Base-by-base conservation (phyloP, 2,329 filamentous ascomycete species). In the Penicillium sp. region DNA sequence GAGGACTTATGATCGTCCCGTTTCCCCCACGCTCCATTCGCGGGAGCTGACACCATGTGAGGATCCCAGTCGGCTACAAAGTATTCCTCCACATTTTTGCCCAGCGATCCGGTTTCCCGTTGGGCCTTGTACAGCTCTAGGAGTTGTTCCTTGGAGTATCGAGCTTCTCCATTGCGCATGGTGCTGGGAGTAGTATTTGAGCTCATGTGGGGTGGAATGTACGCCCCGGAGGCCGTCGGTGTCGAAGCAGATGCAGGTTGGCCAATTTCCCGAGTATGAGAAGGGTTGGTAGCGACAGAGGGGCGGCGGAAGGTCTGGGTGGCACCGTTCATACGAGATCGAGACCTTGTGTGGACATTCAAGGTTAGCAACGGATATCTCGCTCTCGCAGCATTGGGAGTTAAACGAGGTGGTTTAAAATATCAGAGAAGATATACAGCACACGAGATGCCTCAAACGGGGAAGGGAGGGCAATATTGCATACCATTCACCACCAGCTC, bases 51-150 rank as follows among this genome's bases (percentile, higher is more conserved):
- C 36, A 85, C 77, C 47, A 86, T 83, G 54, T 86, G 84, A 24
- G 92, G 90, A 71, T 91, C 87, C 92, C 92, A 97, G 56, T 86
- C 86, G 51, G 86, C 81, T 64, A 89, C 83, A 68, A 88, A 92
- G 52, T 95, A 81, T 56, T 81, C 80, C 42, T 87, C 81, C 34
- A 91, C 77, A 59, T 87, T 83, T 55, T 85, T 82, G 48, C 80
- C 81, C 58, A 83, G 79, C 50, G 74, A 74, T 42, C 81, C 78
- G 37, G 78, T 78, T 63, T 83, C 79, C 57, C 78, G 76, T 66
- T 86, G 82, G 53, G 75, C 73, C 63, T 83, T 85, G 74, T 85
- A 93, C 61, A 96, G 83, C 52, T 87, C 84, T 54, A 96, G 79
- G 58, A 97, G 79, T 61, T 95, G 85, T 2, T 92, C 90, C 72